Evolutionary conservation across 2,329 filamentous ascomycete genomes (phyloP).

Genomic region (Phoma sp.): DNA sequence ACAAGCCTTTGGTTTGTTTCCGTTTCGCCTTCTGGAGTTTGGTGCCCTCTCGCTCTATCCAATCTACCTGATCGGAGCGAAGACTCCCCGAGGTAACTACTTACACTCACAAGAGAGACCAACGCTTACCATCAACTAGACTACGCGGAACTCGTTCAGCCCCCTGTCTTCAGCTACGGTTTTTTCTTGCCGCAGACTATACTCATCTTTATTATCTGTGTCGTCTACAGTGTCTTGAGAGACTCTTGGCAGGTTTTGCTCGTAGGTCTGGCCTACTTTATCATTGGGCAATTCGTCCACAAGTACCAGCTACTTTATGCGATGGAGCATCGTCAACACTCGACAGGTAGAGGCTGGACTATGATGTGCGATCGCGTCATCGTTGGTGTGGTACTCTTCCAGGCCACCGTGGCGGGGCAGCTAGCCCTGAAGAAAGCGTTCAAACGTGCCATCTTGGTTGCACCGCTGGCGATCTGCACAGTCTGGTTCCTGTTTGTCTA

Average conservation of each 20-base stretch:
- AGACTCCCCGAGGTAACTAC: conserved; percentile 72
- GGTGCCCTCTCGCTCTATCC: conserved; percentile 86
- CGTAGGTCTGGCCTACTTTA: conserved; percentile 82
- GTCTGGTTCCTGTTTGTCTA: conserved; percentile 91
- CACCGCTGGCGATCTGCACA: conserved; percentile 79
- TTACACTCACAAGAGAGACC: not conserved
- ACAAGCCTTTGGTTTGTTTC: conserved; percentile 91
- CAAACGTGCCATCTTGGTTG: conserved; percentile 72
- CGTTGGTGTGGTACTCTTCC: conserved; percentile 84
- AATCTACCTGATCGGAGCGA: conserved; percentile 76
- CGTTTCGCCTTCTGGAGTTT: conserved; percentile 88
- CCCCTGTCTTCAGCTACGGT: conserved; percentile 91
- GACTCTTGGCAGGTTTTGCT: conserved; percentile 81
- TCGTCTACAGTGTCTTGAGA: conserved; percentile 89
- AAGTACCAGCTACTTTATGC: conserved; percentile 98
- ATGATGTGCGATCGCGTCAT: conserved; percentile 95
- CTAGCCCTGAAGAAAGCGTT: conserved; percentile 78
- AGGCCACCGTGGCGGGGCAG: conserved; percentile 87
- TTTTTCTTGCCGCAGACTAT: conserved; percentile 94
- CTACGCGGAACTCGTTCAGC: conserved; percentile 79
- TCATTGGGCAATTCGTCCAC: conserved; percentile 85
- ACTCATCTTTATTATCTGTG: conserved; percentile 90
- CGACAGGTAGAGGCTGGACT: conserved; percentile 91
- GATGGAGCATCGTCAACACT: conserved; percentile 96
- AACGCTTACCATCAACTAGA: conserved; percentile 56